A percentile compares a stretch with the other conserved stretches of the same genome.
These are phyloP conservation scores for Dissophora globulifera DNA, from an alignment of 192 early-diverging fungal genomes.

Conservation along the genomic window DNA sequence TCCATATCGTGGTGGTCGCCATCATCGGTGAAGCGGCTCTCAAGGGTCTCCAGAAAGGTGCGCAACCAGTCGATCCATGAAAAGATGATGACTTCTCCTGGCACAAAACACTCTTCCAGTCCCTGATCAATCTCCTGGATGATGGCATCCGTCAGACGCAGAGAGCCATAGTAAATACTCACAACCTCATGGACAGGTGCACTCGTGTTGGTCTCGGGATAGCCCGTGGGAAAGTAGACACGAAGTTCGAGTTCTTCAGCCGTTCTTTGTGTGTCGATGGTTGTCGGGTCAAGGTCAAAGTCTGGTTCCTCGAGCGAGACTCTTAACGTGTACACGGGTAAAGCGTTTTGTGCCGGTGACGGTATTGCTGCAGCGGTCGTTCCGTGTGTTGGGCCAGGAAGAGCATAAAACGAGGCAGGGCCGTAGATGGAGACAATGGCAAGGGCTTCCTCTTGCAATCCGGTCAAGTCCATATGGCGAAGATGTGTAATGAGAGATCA, in stretches of 20 bases:
- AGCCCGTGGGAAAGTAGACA: slow-evolving; percentile 59
- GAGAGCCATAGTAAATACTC: slow-evolving; percentile 63
- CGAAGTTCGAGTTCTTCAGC: slow-evolving; percentile 47
- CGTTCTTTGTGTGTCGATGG: slow-evolving; percentile 8
- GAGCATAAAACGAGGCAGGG: slow-evolving; percentile 37
- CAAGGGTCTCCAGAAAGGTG: slow-evolving; percentile 57
- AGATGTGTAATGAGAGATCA: no score
- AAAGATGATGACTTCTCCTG: slow-evolving; percentile 73
- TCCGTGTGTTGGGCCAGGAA: neutral
- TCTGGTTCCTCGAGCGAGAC: slow-evolving; percentile 53
- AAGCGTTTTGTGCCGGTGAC: neutral
- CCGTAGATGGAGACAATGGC: slow-evolving; percentile 56
- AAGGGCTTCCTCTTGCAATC: slow-evolving; percentile 53
- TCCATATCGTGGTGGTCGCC: slow-evolving; percentile 6
- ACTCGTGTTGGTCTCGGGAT: slow-evolving; percentile 52
- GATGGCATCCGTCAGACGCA: slow-evolving; percentile 56
- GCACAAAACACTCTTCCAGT: slow-evolving; percentile 64
- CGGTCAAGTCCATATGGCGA: slow-evolving; percentile 34
- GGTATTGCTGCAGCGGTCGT: neutral
- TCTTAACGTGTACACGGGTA: slow-evolving; percentile 38
- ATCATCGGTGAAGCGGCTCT: neutral
- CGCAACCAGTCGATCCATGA: slow-evolving; percentile 71
- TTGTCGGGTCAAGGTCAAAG: slow-evolving; percentile 37
- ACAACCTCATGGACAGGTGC: slow-evolving; percentile 63
- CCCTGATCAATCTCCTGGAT: slow-evolving; percentile 55